Conservation (phyloP, 768 basidiomycete genomes). For the Steccherinum ochraceum region DNA sequence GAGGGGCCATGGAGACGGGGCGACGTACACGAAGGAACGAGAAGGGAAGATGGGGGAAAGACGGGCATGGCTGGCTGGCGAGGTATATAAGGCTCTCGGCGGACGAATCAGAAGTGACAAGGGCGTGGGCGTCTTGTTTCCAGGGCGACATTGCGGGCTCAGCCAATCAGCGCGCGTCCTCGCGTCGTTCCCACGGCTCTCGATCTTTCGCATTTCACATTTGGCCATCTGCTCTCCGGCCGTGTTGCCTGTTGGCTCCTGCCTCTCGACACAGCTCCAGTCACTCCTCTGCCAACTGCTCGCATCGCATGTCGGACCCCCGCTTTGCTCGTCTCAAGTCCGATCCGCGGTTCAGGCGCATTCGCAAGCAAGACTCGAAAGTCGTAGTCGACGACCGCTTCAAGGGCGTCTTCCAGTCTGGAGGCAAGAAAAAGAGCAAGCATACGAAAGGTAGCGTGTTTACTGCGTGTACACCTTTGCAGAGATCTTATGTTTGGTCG, state of each 20-base stretch:
- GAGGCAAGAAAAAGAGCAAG: constrained; percentile 33
- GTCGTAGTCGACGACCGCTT: constrained; percentile 91
- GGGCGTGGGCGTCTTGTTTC: too few species aligned
- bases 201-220: too few species aligned
- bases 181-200: too few species aligned
- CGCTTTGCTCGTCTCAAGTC: constrained; percentile 82
- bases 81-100: constrained; percentile 12
- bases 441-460: constrained; percentile 19
- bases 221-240: too few species aligned
- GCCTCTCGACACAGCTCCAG: too few species aligned
- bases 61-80: constrained; percentile 8
- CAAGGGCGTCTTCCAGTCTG: constrained; percentile 62
- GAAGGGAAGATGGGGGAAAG: constrained; percentile 13
- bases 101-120: not conserved
- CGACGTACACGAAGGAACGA: constrained; percentile 18
- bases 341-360: constrained; percentile 89
- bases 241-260: too few species aligned
- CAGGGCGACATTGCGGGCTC: too few species aligned
- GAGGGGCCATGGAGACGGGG: constrained; percentile 1
- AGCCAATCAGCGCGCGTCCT: too few species aligned
- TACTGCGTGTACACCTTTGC: constrained; percentile 8
- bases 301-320: constrained; percentile 82
- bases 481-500: constrained; percentile 3
- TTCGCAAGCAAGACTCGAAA: constrained; percentile 74
- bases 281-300: too few species aligned